Evolutionary conservation across 2,329 filamentous ascomycete species (phyloP), one percentile per base, ranked within the genome.

Genomic region (Achaetomium macrosporum): DNA sequence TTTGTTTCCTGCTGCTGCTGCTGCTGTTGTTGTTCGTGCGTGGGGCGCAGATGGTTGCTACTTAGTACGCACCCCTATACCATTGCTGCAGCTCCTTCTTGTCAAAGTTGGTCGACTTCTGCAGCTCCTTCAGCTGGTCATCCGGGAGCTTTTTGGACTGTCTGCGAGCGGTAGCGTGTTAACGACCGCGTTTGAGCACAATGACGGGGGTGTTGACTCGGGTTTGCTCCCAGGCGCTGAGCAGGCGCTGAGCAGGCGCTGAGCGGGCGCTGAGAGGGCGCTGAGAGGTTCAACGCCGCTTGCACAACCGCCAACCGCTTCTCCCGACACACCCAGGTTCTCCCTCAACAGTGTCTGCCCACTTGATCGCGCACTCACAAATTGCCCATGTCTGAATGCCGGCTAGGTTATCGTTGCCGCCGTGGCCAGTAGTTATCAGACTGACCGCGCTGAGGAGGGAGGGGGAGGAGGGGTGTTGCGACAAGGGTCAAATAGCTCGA

Each of bases 21-120:
- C 6, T 5, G 33, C 11, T 15, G 33, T 35, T 12, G 10, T 9
- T 29, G 5, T 13, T 29, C 5, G 25, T 36, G 13, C 2, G 5
- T 12, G 25, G n/a, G 41, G 48, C 5, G 13, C 25, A n/a, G 15
- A 41, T 42, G 33, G 42, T 6, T n/a, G 11, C 11, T 15, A 9
- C 3, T 19, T 16, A 29, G 5, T 25, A 43, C 83, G 59, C 72
- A 96, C 93, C 93, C 81, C 97, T 97, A 75, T 99, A 97, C 93
- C 93, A 99, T 84, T 97, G 92, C 71, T 99, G 93, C 69, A 99
- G 74, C 74, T 99, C 93, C 78, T 97, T 97, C 85, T 96, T 96
- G 74, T 99, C 93, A 68, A 99, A 99, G 73, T 97, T 90, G 59
- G 93, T 99, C 56, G 90, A 90, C 77, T 90, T 93, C 71, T 97